Evolutionary conservation across 2,329 filamentous ascomycete genomes (phyloP), one percentile per base, ranked within the genome.

Genomic region (Coleophoma eucalyptorum): DNA sequence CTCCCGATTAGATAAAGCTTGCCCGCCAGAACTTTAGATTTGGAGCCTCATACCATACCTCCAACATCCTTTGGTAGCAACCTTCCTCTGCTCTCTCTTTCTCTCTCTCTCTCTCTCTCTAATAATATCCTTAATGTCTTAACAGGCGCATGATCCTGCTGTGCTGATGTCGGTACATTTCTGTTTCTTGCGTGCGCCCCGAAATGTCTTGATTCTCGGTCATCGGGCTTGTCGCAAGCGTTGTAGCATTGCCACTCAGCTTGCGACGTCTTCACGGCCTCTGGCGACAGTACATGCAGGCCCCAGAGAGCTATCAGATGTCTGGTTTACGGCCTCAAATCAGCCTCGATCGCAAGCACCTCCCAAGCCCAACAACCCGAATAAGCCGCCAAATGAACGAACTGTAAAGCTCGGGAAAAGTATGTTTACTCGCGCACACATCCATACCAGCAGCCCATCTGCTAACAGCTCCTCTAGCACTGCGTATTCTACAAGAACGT

Each of bases 401-500:
- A 86, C 83, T 60, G 68, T 81, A 35, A 85, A 86, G 67, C 75
- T 66, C 1, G 63, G 63, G 41, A 65, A 65, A 56, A 66, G 63
- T 48, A 65, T 57, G 57, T 43, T 47, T 31, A 12, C 16, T 10
- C n/a, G 42, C 37, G 19, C 11, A 20, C 8, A 16, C 5, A 35
- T 16, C n/a, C 38, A 50, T 26, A 26, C 54, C 55, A n/a, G n/a
- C n/a, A n/a, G n/a, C n/a, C n/a, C 26, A 26, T 26, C 50, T 48
- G 4, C 35, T 51, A 50, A 58, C 43, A 58, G 32, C 37, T 20
- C 35, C 8, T 46, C 41, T 61, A 86, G 84, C 84, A 55, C 73
- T 88, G 11, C 75, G 83, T 48, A 77, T 83, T 49, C 77, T 88
- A 34, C 83, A 87, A 72, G 76, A 83, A 56, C 80, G 79, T 56